Percentiles rank a stretch among this genome's conserved stretches.
These are phyloP conservation scores for Sporodiniella umbellata DNA, from an alignment of 371 early-diverging fungal genomes.

Conservation along the genomic window DNA sequence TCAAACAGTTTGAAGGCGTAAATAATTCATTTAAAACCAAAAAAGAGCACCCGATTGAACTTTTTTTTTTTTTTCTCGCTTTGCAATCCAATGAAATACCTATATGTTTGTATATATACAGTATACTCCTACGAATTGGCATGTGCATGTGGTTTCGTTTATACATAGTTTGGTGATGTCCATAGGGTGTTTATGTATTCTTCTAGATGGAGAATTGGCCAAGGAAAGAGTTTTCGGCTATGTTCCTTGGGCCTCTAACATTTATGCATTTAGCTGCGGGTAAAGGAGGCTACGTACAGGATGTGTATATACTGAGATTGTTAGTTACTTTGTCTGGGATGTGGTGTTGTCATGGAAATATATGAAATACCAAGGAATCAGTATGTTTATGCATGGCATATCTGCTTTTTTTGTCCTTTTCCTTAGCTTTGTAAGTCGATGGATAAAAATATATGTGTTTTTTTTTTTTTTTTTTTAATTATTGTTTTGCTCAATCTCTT, in stretches of 20 bases:
- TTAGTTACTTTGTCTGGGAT: slow-evolving; percentile 94
- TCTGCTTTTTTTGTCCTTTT: slow-evolving; percentile 76
- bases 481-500: neutral
- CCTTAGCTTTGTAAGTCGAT: slow-evolving; percentile 72
- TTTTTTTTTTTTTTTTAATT: neutral
- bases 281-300: slow-evolving; percentile 26
- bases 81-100: no score
- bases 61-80: no score
- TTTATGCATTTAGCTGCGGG: slow-evolving; percentile 84
- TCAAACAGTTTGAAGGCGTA: slow-evolving; percentile 56
- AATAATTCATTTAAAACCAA: no score
- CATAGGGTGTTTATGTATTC: slow-evolving; percentile 58
- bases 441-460: no score
- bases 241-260: slow-evolving; percentile 63
- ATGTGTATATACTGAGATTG: slow-evolving; percentile 1
- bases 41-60: no score
- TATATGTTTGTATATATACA: no score
- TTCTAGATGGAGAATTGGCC: slow-evolving; percentile 53
- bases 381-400: slow-evolving; percentile 84
- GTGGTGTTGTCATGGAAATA: slow-evolving; percentile 64
- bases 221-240: slow-evolving; percentile 79
- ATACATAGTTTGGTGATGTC: slow-evolving; percentile 57
- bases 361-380: slow-evolving; percentile 66
- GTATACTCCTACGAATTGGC: slow-evolving; percentile 64
- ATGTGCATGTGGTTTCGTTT: slow-evolving; percentile 70